Evolutionary conservation across 805 yeast genomes (phyloP).

Genomic region (Yamadazyma takamatsuzukensis): DNA sequence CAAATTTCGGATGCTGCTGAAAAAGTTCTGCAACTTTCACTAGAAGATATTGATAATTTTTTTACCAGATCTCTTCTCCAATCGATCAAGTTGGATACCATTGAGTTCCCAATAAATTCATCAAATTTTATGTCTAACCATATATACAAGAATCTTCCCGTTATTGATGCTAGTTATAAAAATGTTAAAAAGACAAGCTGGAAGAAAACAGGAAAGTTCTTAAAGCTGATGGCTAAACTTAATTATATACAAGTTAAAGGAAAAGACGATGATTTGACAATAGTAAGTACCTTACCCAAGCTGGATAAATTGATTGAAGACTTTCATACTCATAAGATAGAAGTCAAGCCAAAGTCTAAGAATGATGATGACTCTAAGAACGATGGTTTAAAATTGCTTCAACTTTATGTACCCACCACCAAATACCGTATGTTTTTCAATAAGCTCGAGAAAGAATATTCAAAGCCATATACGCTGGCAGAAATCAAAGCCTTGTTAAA

Average conservation of each 20-base stretch:
- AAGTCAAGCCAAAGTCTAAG: constrained; percentile 13
- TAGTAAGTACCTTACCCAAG: constrained; percentile 48
- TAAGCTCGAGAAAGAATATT: constrained; percentile 32
- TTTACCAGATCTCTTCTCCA: constrained; percentile 70
- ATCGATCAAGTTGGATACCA: constrained; percentile 53
- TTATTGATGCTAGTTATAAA: constrained; percentile 48
- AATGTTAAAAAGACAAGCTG: constrained; percentile 79
- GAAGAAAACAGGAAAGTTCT: constrained; percentile 83
- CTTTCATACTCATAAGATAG: constrained; percentile 59
- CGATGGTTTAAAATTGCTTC: constrained; percentile 26
- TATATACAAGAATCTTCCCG: constrained; percentile 70
- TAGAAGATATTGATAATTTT: constrained; percentile 70
- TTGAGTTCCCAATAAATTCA: constrained; percentile 65
- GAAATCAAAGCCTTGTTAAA: constrained; percentile 55
- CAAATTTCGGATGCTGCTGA: constrained; percentile 11
- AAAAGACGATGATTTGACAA: constrained; percentile 73
- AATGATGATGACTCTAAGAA: constrained; percentile 16
- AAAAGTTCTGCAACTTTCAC: constrained; percentile 28
- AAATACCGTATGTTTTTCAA: constrained; percentile 46
- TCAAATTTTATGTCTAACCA: constrained; percentile 74
- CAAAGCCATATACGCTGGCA: constrained; percentile 44
- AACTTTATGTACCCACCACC: constrained; percentile 55
- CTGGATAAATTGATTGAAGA: constrained; percentile 47
- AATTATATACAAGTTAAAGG: constrained; percentile 71
- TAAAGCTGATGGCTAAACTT: constrained; percentile 82